Conservation (phyloP, 129 eudicot species). For the Tagetes erecta region DNA sequence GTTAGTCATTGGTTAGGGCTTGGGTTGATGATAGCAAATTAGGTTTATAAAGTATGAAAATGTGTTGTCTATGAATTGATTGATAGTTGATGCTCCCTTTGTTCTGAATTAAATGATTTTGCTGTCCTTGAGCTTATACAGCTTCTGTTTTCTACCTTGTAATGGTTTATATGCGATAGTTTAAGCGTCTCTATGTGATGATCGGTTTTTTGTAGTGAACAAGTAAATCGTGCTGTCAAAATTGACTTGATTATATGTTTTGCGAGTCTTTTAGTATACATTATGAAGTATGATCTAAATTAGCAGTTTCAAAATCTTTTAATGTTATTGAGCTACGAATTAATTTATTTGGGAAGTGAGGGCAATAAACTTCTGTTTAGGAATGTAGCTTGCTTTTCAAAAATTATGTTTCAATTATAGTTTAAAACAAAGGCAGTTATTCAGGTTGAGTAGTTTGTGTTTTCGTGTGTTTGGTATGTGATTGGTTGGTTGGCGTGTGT, state of each 20-base stretch:
- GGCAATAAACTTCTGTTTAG: constrained; percentile 16
- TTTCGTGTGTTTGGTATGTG: constrained; percentile 65
- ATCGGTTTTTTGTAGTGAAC: not conserved
- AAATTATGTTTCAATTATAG: not conserved
- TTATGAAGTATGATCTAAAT: constrained; percentile 1
- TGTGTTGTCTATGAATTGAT: constrained; percentile 5
- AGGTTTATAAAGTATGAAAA: constrained; percentile 1
- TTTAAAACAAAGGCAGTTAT: constrained; percentile 30
- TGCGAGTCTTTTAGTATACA: not conserved
- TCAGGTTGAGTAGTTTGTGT: constrained; percentile 65
- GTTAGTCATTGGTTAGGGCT: constrained; percentile 5
- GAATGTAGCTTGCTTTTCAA: constrained; percentile 14
- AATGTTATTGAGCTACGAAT: constrained; percentile 11
- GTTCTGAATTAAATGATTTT: not conserved
- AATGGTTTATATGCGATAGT: not conserved
- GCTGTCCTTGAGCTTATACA: not conserved
- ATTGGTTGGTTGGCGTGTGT: constrained; percentile 81
- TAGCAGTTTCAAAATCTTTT: not conserved
- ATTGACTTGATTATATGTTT: not conserved
- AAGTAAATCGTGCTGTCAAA: not conserved
- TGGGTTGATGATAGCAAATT: not conserved
- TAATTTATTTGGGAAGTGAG: constrained; percentile 11
- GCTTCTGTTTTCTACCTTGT: not conserved
- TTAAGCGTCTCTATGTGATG: not conserved
- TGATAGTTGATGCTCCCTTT: not conserved